Evolutionary conservation across 805 yeast genomes (phyloP), one percentile per base, ranked within the genome.

Genomic region (Cyberlindnera euphorbiiphila): DNA sequence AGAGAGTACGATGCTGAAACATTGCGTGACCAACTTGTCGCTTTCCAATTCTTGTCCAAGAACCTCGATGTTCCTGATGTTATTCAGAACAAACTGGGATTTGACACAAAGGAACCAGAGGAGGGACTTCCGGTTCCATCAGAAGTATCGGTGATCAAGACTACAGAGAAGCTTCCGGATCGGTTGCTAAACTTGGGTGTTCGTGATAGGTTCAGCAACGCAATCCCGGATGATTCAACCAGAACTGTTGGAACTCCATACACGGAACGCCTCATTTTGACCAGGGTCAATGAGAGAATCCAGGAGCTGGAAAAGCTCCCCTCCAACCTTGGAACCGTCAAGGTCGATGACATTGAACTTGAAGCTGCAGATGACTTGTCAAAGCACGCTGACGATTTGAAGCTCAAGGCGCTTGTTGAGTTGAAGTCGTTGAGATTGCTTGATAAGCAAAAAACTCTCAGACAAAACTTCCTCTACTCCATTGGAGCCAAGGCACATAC

Each of bases 351-450:
- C 43, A 32, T 66, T n/a, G 68, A 66, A 23, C 55, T 71, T 33
- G 47, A 49, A 4, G 60, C 74, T 2, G 63, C 72, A 28, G 75
- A 70, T 46, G 71, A 70, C 36, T 47, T 71, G 14, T 60, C 72
- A 6, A 60, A 64, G 2, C 64, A 66, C 19, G 61, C 69, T 22
- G 88, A 83, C 51, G 71, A 68, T 12, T 59, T 81, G 38, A 84
- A 84, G 57, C 57, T 81, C n/a, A 72, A 69, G 37, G 77, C 87
- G 5, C 60, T 85, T 23, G 67, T 84, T 27, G 95, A 85, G 60
- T 63, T 85, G 50, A 85, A 83, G 56, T 66, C 84, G 2, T 64
- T 85, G 41, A 75, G 79, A 47, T 57, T 83, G 4, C 64, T 85
- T 37, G 68, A 83, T 1, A 76, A 79, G 47, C 95, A 85, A 56